Evolutionary conservation across 2,329 filamentous ascomycete genomes (phyloP).

Genomic region (Exophiala alcalophila): DNA sequence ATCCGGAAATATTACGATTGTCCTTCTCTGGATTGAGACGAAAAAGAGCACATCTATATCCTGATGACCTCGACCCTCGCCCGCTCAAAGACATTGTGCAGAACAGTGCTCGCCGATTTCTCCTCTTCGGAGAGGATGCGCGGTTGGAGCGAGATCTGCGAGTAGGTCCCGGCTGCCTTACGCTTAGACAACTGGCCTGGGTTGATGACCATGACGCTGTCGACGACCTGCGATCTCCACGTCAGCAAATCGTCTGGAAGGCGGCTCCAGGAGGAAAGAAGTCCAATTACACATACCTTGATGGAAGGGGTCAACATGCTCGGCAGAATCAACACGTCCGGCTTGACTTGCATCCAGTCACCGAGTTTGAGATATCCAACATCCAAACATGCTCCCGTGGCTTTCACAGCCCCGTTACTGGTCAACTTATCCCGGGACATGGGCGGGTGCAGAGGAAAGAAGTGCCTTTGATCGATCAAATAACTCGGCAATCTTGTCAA

Average conservation of each 20-base stretch:
- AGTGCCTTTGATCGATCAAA: conserved; percentile 85
- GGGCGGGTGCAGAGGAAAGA: conserved; percentile 84
- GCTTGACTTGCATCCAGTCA: conserved; percentile 82
- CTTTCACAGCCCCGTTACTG: conserved; percentile 61
- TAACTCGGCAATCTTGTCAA: conserved; percentile 71
- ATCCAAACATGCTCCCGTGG: conserved; percentile 76
- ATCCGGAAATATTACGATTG: not conserved
- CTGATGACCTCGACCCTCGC: conserved; percentile 82
- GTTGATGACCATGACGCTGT: conserved; percentile 86
- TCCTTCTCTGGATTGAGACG: not conserved
- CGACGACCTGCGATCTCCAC: conserved; percentile 65
- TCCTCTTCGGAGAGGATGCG: conserved; percentile 60
- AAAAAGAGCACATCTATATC: conserved; percentile 55
- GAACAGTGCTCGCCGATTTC: conserved; percentile 56
- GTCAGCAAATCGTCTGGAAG: conserved; percentile 24
- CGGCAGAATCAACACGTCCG: conserved; percentile 80
- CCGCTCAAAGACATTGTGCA: conserved; percentile 75
- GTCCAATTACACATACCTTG: conserved; percentile 58
- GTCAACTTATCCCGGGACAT: conserved; percentile 65
- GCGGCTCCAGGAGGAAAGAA: not conserved
- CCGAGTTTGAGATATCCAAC: conserved; percentile 80
- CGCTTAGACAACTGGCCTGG: conserved; percentile 84
- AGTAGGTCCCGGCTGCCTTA: conserved; percentile 79
- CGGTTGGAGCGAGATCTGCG: conserved; percentile 71
- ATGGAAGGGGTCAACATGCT: conserved; percentile 82